A percentile compares a stretch with the other conserved stretches of the same genome.
These are phyloP conservation scores for Neofusicoccum umdonicola DNA, from an alignment of 2,329 filamentous ascomycete species.

Conservation along the genomic window DNA sequence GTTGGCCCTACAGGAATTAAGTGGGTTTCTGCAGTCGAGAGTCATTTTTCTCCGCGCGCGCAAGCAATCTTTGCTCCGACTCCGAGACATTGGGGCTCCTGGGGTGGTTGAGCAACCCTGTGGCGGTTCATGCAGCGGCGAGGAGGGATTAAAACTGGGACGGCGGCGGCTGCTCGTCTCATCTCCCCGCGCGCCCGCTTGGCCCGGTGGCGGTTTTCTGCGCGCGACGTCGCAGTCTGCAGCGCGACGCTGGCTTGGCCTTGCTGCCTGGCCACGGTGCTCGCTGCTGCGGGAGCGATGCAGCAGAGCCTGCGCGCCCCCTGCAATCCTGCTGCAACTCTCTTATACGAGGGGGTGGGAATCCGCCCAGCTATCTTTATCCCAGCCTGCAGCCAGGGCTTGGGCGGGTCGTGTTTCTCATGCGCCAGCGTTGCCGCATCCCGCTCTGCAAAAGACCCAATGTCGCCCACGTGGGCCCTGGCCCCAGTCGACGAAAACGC, in stretches of 20 bases:
- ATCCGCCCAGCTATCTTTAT: conserved; percentile 6
- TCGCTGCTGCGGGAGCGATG: not conserved
- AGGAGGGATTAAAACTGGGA: not conserved
- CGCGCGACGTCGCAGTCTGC: not conserved
- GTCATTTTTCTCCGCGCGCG: not conserved
- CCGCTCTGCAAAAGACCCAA: not conserved
- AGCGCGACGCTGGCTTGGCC: not conserved
- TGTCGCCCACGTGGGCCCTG: not conserved
- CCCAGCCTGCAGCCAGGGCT: not conserved
- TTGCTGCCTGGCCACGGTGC: not conserved
- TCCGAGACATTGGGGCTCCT: not conserved
- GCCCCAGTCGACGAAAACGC: not conserved
- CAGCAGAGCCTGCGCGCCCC: not conserved
- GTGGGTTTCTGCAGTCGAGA: conserved; percentile 1
- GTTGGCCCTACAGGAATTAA: not conserved
- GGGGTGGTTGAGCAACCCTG: not conserved
- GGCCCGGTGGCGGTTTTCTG: not conserved
- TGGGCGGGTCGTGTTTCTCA: not conserved
- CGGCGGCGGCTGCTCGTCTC: not conserved
- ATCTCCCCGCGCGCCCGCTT: not conserved
- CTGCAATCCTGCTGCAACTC: conserved; percentile 11
- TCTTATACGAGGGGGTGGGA: not conserved
- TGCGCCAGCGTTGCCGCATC: not conserved
- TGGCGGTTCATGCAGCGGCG: not conserved
- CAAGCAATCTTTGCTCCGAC: not conserved